Conservation (phyloP, 2,329 filamentous ascomycete genomes). For the Colletotrichum chlorophyti region DNA sequence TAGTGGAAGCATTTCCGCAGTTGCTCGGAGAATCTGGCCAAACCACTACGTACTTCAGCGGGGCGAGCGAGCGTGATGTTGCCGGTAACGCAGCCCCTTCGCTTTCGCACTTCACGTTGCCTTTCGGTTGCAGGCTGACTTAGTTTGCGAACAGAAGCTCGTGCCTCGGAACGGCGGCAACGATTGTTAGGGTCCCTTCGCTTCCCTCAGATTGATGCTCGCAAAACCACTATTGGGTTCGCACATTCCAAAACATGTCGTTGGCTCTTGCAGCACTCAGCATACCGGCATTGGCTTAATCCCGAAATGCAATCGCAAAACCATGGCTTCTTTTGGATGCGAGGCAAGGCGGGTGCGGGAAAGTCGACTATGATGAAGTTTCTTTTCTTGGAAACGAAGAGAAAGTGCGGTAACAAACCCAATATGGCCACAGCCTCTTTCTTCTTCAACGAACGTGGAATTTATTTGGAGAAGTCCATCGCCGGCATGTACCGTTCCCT, state of each 20-base stretch:
- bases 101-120: no score
- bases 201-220: slow-evolving; percentile 27
- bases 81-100: no score
- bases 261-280: slow-evolving; percentile 26
- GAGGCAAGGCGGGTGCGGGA: not conserved
- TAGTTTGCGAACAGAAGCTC: no score
- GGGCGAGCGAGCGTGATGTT: no score
- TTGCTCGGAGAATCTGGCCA: no score
- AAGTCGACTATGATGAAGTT: slow-evolving; percentile 20
- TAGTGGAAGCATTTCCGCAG: slow-evolving; percentile 12
- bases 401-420: slow-evolving; percentile 17
- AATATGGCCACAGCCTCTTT: not conserved
- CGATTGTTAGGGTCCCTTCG: slow-evolving; percentile 17
- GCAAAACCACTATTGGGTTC: slow-evolving; percentile 12
- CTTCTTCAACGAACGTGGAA: slow-evolving; percentile 26
- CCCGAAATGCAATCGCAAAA: not conserved
- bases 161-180: not conserved
- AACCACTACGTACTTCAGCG: no score
- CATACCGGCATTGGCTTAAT: slow-evolving; percentile 26
- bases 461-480: slow-evolving; percentile 7
- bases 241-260: slow-evolving; percentile 30
- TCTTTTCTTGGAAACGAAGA: not conserved
- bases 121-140: no score
- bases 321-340: slow-evolving; percentile 5
- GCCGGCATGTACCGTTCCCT: slow-evolving; percentile 26